Evolutionary conservation across 2,329 filamentous ascomycete species (phyloP).

Genomic region (Neurospora sp.): DNA sequence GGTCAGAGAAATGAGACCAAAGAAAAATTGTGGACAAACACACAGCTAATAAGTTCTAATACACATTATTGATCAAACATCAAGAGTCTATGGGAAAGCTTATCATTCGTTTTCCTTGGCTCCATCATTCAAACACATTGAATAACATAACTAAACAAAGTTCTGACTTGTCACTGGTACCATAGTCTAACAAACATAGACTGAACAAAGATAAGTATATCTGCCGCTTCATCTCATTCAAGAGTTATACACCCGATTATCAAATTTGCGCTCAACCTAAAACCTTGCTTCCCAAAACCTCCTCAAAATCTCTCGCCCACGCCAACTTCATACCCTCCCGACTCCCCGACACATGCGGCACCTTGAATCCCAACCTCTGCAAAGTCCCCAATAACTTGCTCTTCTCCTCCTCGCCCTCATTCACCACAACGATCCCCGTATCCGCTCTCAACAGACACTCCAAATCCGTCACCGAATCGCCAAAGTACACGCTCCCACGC

Average conservation of each 20-base stretch:
- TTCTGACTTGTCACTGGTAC: not conserved
- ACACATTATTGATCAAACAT: not conserved
- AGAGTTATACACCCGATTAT: not conserved
- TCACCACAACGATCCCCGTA: slow-evolving; percentile 36
- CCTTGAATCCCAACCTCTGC: slow-evolving; percentile 26
- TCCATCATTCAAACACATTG: not conserved
- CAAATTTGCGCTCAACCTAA: slow-evolving; percentile 1
- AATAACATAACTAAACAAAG: not conserved
- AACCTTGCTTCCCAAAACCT: slow-evolving; percentile 25
- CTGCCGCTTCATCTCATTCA: not conserved
- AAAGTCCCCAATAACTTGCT: slow-evolving; percentile 27
- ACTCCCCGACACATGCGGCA: slow-evolving; percentile 26
- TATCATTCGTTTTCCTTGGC: not conserved
- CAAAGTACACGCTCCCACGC: slow-evolving; percentile 37
- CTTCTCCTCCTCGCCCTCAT: slow-evolving; percentile 18
- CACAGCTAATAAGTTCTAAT: not conserved
- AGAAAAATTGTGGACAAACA: not conserved
- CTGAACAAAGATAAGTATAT: not conserved
- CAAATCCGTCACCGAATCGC: slow-evolving; percentile 47
- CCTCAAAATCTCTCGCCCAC: slow-evolving; percentile 35
- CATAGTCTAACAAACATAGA: not conserved
- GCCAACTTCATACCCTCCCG: slow-evolving; percentile 16
- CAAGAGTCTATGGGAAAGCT: not conserved
- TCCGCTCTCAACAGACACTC: slow-evolving; percentile 36
- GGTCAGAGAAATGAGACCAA: not conserved